These are phyloP conservation scores for Artemisia tridentata DNA, from an alignment of 129 eudicot species.

Conservation along the genomic window DNA sequence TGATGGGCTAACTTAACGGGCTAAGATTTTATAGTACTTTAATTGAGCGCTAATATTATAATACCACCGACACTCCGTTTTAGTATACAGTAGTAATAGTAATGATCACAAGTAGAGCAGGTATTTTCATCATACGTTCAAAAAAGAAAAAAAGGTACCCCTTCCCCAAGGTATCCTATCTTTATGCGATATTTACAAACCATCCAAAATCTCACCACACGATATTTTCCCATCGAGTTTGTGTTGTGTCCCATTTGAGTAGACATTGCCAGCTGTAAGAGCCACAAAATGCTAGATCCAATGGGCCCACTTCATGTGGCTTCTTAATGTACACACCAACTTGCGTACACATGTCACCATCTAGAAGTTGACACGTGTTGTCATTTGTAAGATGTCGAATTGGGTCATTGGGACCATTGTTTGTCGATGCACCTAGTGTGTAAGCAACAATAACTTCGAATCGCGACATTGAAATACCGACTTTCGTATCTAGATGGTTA, in stretches of 20 bases:
- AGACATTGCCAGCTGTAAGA: conserved; percentile 45
- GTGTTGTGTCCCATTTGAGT: conserved; percentile 39
- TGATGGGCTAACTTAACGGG: no score
- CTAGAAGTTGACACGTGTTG: conserved; percentile 37
- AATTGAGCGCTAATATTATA: no score
- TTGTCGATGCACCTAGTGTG: conserved; percentile 24
- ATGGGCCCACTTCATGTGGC: conserved; percentile 59
- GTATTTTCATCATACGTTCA: no score
- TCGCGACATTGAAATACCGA: neutral
- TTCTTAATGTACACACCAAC: conserved; percentile 22
- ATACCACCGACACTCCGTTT: no score
- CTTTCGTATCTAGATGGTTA: neutral
- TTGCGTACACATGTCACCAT: conserved; percentile 23
- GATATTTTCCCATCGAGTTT: conserved; percentile 21
- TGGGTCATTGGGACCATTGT: conserved; percentile 42
- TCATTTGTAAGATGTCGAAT: conserved; percentile 6
- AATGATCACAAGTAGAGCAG: no score
- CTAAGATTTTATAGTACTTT: no score
- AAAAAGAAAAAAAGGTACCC: no score
- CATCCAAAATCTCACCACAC: neutral
- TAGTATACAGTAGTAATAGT: no score
- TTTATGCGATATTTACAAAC: conserved; percentile 15
- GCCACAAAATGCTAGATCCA: conserved; percentile 41
- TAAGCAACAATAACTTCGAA: conserved; percentile 19
- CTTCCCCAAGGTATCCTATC: conserved; percentile 12